Percentiles rank a stretch among this genome's conserved stretches.
These are phyloP conservation scores for Scolecobasidium constrictum DNA, from an alignment of 2,329 filamentous ascomycete species.

Conservation along the genomic window DNA sequence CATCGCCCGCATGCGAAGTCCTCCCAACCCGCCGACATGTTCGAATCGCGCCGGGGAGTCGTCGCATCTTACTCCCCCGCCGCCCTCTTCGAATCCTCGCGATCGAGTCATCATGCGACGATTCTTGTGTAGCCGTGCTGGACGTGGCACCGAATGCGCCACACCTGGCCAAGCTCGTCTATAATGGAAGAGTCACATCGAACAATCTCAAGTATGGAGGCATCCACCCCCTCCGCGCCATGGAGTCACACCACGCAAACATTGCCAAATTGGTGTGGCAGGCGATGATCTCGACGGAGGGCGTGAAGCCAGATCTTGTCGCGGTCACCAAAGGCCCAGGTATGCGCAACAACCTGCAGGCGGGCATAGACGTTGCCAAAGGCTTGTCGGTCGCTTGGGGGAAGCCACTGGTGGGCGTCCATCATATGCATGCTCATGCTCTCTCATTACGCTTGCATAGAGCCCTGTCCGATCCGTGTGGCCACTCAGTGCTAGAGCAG, in stretches of 20 bases:
- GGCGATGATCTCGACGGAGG: constrained; percentile 34
- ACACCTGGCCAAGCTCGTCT: constrained; percentile 51
- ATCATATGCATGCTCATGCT: constrained; percentile 97
- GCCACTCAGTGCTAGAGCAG: constrained; percentile 19
- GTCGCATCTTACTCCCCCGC: too few species aligned
- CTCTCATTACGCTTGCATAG: constrained; percentile 70
- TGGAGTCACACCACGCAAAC: constrained; percentile 62
- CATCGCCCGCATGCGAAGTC: too few species aligned
- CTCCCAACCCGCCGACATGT: too few species aligned
- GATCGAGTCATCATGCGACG: constrained; percentile 83
- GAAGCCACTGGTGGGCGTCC: constrained; percentile 71
- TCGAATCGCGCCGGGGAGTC: too few species aligned
- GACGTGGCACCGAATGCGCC: constrained; percentile 37
- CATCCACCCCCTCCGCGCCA: constrained; percentile 67
- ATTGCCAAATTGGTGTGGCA: constrained; percentile 58
- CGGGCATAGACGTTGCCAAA: constrained; percentile 76
- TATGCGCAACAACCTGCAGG: constrained; percentile 67
- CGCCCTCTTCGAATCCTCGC: constrained; percentile 44
- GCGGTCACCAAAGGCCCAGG: constrained; percentile 83
- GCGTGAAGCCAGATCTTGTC: constrained; percentile 60
- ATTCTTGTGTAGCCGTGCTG: constrained; percentile 80
- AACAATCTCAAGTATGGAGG: constrained; percentile 66
- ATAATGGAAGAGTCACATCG: constrained; percentile 71
- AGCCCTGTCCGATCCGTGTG: constrained; percentile 38
- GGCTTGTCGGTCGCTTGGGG: constrained; percentile 76